Percentiles rank a stretch among this genome's conserved stretches.
Evolutionary conservation across 2,329 filamentous ascomycete genomes (phyloP).

Genomic region (Neonectria punicea): DNA sequence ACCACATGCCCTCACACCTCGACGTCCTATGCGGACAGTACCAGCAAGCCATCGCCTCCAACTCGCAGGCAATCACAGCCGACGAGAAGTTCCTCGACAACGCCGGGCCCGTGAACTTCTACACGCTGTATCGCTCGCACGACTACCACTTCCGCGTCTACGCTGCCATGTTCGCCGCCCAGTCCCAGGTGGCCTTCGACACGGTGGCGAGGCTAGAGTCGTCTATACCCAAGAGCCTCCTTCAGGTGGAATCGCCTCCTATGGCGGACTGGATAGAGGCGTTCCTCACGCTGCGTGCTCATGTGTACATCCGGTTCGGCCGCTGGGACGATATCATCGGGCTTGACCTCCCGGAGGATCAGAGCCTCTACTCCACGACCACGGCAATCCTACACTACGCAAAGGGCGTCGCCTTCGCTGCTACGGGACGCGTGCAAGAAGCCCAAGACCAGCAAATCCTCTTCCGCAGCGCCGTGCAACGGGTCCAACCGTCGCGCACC

Average conservation of each 20-base stretch:
- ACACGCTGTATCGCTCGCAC: conserved; percentile 80
- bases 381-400: conserved; percentile 76
- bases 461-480: conserved; percentile 62
- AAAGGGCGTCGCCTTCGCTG: conserved; percentile 74
- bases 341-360: conserved; percentile 66
- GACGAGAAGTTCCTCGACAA: conserved; percentile 73
- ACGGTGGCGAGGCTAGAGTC: conserved; percentile 68
- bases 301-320: conserved; percentile 80
- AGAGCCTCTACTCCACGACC: conserved; percentile 72
- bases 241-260: conserved; percentile 72
- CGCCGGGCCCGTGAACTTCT: conserved; percentile 75
- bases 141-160: conserved; percentile 81
- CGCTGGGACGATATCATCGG: conserved; percentile 73
- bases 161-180: conserved; percentile 80
- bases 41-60: conserved; percentile 71
- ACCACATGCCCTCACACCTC: conserved; percentile 82
- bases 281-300: conserved; percentile 73
- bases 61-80: conserved; percentile 71
- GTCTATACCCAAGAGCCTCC: conserved; percentile 70
- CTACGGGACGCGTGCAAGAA: conserved; percentile 62
- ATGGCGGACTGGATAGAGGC: conserved; percentile 84
- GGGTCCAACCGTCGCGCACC: conserved; percentile 69
- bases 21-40: conserved; percentile 78
- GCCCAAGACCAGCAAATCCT: conserved; percentile 61
- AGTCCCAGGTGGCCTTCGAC: conserved; percentile 69